Conservation (phyloP, 2,329 filamentous ascomycete genomes). For the Cadophora gregata region DNA sequence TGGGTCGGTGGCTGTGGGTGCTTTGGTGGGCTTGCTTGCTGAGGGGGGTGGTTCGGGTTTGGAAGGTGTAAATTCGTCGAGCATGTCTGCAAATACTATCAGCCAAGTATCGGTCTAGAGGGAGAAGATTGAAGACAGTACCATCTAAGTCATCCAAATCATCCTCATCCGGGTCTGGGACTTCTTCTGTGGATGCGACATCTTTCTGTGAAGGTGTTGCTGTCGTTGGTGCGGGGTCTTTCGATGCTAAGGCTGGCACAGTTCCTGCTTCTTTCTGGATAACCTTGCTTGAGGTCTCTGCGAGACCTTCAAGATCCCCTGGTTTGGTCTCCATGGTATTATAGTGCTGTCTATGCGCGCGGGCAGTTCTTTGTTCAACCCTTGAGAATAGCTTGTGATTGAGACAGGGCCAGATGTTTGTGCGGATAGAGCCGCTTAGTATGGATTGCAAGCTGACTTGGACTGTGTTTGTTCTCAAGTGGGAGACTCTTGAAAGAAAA, state of each 20-base stretch:
- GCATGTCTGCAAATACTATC: constrained; percentile 67
- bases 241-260: constrained; percentile 18
- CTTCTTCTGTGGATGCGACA: constrained; percentile 53
- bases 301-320: constrained; percentile 16
- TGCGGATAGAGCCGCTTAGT: background rate
- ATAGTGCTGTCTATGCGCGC: background rate
- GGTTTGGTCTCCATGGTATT: constrained; percentile 26
- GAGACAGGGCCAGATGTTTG: background rate
- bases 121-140: constrained; percentile 44
- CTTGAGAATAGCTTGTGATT: constrained; percentile 15
- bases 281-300: constrained; percentile 26
- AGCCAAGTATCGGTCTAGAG: background rate
- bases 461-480: background rate
- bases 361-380: background rate
- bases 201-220: constrained; percentile 21
- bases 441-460: background rate
- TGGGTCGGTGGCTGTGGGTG: constrained; percentile 35
- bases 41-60: constrained; percentile 54
- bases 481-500: background rate
- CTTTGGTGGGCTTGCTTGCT: constrained; percentile 20
- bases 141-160: constrained; percentile 91
- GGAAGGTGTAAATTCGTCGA: constrained; percentile 83
- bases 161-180: constrained; percentile 91
- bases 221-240: constrained; percentile 21
- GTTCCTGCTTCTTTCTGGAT: constrained; percentile 29